Base-by-base conservation (phyloP, 1,284 basidiomycete genomes). In the Gastroboletus turbinatus region DNA sequence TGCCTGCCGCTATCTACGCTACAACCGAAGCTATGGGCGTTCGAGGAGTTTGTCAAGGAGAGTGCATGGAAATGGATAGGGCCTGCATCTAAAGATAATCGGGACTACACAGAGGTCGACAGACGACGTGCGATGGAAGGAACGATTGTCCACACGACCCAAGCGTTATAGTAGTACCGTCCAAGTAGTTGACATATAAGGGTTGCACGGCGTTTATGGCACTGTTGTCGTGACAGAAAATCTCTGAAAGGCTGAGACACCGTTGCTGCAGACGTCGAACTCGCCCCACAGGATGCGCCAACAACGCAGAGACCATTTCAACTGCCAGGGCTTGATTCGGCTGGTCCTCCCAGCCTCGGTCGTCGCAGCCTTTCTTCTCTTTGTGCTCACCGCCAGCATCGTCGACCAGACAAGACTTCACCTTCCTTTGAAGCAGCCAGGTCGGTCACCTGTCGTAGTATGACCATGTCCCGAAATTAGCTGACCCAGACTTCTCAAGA, bases 21-120 rank as follows among this genome's bases (percentile, higher is more conserved):
- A 11, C 76, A 83, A 38, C 77, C 82, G 0, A 75, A 78, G 21
- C 72, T 90, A 2, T 96, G 94, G 94, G 82, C 83, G 17, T 94
- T 85, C 66, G 84, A 83, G 14, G 81, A 83, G 8, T 93, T 94
- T 62, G 78, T 92, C 29, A 71, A 73, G 61, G 78, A 85, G 47
- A 87, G 82, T 58, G 83, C 87, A 3, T 83, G 82, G 78, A 87
- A 86, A 58, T 93, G 90, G 90, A 78, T 88, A 44, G 82, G 80
- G 0, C 35, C 61, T 9, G 70, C 52, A 5, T 66, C 70, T 8
- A 58, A 51, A 0, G 60, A 63, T 0, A 74, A 75, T 10, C 61
- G 71, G 39, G 74, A 79, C 39, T 83, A 82, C 57, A 64, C 60
- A 5, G 79, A 82, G 56, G 79, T 85, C 8, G 82, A 82, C 58